phyloP scores from a whole-genome alignment of 164 flowering plant genomes.

The Akebia trifoliata region DNA sequence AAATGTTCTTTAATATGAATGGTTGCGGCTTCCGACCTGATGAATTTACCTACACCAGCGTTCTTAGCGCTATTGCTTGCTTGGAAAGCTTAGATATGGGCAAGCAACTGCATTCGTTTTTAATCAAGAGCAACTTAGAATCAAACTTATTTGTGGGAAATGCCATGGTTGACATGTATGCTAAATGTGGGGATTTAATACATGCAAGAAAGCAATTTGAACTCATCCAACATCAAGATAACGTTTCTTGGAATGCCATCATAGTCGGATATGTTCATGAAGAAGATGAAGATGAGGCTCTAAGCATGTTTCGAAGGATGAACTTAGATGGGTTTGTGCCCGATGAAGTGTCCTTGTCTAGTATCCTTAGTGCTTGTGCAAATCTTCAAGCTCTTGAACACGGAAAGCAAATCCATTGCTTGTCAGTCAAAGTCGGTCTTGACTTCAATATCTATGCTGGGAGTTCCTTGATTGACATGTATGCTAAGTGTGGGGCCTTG shows the following conservation, averaged over 20 bases:
- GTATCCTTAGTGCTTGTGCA: slow-evolving; percentile 75
- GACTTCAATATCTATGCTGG: slow-evolving; percentile 64
- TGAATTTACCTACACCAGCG: slow-evolving; percentile 75
- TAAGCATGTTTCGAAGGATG: slow-evolving; percentile 59
- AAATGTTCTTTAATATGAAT: slow-evolving; percentile 50
- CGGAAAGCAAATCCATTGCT: slow-evolving; percentile 64
- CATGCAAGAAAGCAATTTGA: slow-evolving; percentile 72
- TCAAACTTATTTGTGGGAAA: slow-evolving; percentile 68
- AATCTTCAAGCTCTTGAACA: slow-evolving; percentile 42
- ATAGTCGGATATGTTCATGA: slow-evolving; percentile 77
- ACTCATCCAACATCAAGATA: slow-evolving; percentile 46
- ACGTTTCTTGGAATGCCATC: slow-evolving; percentile 90
- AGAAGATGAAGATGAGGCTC: slow-evolving; percentile 58
- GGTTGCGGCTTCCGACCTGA: slow-evolving; percentile 46
- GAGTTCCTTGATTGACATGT: slow-evolving; percentile 88
- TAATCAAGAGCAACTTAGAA: slow-evolving; percentile 53
- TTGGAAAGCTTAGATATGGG: slow-evolving; percentile 47
- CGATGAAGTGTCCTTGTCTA: slow-evolving; percentile 75
- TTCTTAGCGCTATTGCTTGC: slow-evolving; percentile 67
- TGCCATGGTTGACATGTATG: slow-evolving; percentile 91
- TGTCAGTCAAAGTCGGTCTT: slow-evolving; percentile 53
- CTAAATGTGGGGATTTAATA: slow-evolving; percentile 58
- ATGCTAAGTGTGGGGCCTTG: slow-evolving; percentile 63
- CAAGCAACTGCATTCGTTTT: slow-evolving; percentile 62
- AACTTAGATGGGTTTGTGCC: slow-evolving; percentile 41